Base-by-base conservation (phyloP, 495 filamentous ascomycete species). In the Friedmanniomyces endolithicus region DNA sequence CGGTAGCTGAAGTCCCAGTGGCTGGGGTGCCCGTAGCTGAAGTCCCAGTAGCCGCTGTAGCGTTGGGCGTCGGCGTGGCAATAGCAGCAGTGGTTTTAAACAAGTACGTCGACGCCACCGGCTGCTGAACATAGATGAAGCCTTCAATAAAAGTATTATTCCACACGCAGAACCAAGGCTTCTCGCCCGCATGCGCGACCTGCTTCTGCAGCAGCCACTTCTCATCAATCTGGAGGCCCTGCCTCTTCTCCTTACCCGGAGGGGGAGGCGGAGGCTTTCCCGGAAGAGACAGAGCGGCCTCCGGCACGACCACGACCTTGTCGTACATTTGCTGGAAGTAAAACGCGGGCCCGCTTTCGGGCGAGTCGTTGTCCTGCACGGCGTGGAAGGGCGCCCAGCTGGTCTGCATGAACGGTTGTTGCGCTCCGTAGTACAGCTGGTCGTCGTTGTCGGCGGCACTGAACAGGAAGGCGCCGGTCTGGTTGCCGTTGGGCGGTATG, bases 111-210 rank as follows among this genome's bases (percentile, higher is more conserved):
- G 48, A 23, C 51, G 59, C 24, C 44, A 61, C 19, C 47, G 52
- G 63, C 69, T 64, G 45, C 43, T 61, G 48, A 37, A 83, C 72
- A 65, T 90, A 96, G 54, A 96, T 80, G 65, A 89, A 92, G 17
- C 83, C 74, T 59, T 94, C 87, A 45, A 96, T 71, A 44, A 80
- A 74, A 0, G 88, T 94, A 6, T 79, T 73, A 56, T 90, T 89
- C 87, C 87, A 96, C 63, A 76, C 84, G 67, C 90, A 96, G 60
- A 87, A 81, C 89, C 89, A 96, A 1, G 87, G 83, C 49, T 76
- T 79, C 34, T 90, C 83, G 0, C 81, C 81, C 1, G 72, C 68
- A 49, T 75, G 60, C 2, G 79, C 78, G 37, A 73, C 60, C 17
- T 75, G 59, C 23, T 57, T 53, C 29, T 52, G 29, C 9, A 29